Conservation (phyloP, 2,329 filamentous ascomycete species). For the Apiospora pterosperma region DNA sequence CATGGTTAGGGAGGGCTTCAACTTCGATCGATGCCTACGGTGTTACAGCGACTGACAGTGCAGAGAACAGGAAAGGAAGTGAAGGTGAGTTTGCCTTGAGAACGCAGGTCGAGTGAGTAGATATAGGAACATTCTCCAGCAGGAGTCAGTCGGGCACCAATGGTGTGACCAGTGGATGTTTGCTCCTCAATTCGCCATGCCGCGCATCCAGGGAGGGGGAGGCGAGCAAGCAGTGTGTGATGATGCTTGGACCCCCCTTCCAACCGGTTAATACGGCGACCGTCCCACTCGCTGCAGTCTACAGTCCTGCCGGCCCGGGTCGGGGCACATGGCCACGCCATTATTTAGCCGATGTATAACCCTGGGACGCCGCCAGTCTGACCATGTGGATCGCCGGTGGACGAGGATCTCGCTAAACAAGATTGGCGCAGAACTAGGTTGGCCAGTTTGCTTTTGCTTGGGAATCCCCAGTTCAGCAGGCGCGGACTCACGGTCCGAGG, state of each 20-base stretch:
- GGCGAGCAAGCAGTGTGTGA: not conserved
- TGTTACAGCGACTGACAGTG: not conserved
- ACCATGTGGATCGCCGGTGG: not conserved
- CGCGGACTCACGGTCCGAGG: constrained; percentile 3
- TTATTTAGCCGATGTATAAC: not conserved
- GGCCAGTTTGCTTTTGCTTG: not conserved
- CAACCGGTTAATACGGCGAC: not conserved
- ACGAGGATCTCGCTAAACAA: not conserved
- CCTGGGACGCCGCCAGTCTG: not conserved
- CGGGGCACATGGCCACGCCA: not conserved
- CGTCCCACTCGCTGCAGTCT: not conserved
- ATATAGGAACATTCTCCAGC: not conserved
- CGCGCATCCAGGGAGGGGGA: not conserved
- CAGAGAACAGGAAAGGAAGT: not conserved
- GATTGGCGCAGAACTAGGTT: not conserved
- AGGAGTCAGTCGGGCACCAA: not conserved
- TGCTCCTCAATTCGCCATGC: not conserved
- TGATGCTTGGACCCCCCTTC: not conserved
- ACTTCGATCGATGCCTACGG: not conserved
- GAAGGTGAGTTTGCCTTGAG: too few relatives aligned
- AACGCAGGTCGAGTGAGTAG: not conserved
- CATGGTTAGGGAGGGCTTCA: constrained; percentile 27
- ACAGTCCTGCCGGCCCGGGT: not conserved
- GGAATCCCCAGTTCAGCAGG: not conserved
- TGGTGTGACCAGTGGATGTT: not conserved